Base-by-base conservation (phyloP, 2,329 filamentous ascomycete genomes). In the Claviceps paspali region DNA sequence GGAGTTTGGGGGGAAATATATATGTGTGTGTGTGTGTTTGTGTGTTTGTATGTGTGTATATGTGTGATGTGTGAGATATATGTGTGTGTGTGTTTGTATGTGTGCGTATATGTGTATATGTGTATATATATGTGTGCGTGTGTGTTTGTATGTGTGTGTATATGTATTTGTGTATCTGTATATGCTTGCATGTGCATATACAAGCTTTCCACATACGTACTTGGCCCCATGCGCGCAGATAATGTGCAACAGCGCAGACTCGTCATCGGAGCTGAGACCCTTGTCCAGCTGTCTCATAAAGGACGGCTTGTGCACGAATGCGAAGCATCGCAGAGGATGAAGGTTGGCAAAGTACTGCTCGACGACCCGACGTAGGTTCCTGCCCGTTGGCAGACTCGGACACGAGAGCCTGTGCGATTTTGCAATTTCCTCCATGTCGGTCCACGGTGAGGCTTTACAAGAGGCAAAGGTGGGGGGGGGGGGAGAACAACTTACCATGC, bases 311-410 rank as follows among this genome's bases (percentile, higher is more conserved):
- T 60, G 57, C 14, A 60, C 55, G 49, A 60, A 60, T 12, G 57
- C 56, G 37, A 60, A 60, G 41, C 57, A 60, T 15, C 57, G 52
- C 4, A 60, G 50, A n/a, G 56, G 56, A 35, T 60, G 66, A 4
- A 60, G 47, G 22, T 60, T 60, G 40, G 54, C 47, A 43, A 60
- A 60, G 39, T 60, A 60, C 41, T 56, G 56, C 32, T 59, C 56
- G 18, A 59, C 52, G 3, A 59, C 50, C 0, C 50, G 51, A 11
- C 56, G 56, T 17, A 60, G 49, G 30, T 57, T 55, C 36, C 53
- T 52, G n/a, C 42, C 37, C 8, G 51, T 47, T 9, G 56, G 56
- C 5, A 60, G 52, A 9, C 48, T 52, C 12, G 52, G 43, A 5
- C 54, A 52, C 15, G 57, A 45, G 8, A 60, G 47, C 56, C 56